A percentile compares a stretch with the other conserved stretches of the same genome.
Evolutionary conservation across 1,139 yeast genomes (phyloP).

Genomic region (Geotrichum australiense): DNA sequence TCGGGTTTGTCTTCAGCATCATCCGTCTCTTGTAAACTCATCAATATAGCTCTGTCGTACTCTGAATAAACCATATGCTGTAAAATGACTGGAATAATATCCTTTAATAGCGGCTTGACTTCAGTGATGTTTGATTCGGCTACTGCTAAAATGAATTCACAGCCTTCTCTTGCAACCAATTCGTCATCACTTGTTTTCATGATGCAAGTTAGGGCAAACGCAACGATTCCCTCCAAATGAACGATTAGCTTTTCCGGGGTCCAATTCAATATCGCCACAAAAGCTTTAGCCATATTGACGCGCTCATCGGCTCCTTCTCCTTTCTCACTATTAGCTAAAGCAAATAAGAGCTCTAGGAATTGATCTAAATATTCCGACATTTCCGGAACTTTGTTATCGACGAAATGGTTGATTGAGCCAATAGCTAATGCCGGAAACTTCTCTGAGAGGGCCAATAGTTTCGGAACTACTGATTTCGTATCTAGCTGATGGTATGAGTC

Average conservation of each 20-base stretch:
- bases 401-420: slow-evolving; percentile 70
- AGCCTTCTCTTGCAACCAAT: slow-evolving; percentile 81
- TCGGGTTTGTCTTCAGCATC: slow-evolving; percentile 81
- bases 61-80: slow-evolving; percentile 85
- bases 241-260: slow-evolving; percentile 77
- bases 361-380: slow-evolving; percentile 62
- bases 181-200: slow-evolving; percentile 48
- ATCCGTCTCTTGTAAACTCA: slow-evolving; percentile 52
- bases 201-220: slow-evolving; percentile 77
- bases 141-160: slow-evolving; percentile 79
- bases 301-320: slow-evolving; percentile 57
- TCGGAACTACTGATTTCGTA: slow-evolving; percentile 57
- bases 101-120: slow-evolving; percentile 45
- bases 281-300: slow-evolving; percentile 70
- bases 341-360: slow-evolving; percentile 57
- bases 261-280: slow-evolving; percentile 61
- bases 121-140: slow-evolving; percentile 45
- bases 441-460: slow-evolving; percentile 50
- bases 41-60: slow-evolving; percentile 66
- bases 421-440: slow-evolving; percentile 58
- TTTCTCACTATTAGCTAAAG: slow-evolving; percentile 38
- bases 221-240: slow-evolving; percentile 77
- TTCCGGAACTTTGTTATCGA: slow-evolving; percentile 61
- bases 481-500: slow-evolving; percentile 65
- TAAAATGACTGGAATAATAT: slow-evolving; percentile 67